phyloP scores from a whole-genome alignment of 352 stramenopile genomes.

The Phytophthora pinifolia region DNA sequence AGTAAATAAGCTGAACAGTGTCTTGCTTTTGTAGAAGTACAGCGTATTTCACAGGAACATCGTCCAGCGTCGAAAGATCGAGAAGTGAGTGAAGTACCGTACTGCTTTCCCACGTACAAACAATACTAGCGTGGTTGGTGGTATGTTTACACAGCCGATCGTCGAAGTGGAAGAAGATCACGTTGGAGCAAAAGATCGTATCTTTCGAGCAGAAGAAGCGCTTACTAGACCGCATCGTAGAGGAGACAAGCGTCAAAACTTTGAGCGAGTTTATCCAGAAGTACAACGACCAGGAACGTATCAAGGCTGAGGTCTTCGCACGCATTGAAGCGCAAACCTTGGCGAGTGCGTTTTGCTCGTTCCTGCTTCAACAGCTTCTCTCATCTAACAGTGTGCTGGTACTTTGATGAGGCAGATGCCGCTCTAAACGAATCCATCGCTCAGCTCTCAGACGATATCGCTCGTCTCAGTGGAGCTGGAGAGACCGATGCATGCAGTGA shows the following conservation, averaged over 20 bases:
- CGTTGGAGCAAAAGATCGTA: conserved; percentile 60
- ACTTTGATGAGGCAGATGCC: conserved; percentile 30
- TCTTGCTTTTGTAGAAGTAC: conserved; percentile 20
- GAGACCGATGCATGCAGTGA: conserved; percentile 32
- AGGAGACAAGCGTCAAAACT: conserved; percentile 50
- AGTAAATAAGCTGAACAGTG: not conserved
- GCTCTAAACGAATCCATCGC: conserved; percentile 45
- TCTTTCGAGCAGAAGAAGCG: conserved; percentile 74
- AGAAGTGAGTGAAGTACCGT: conserved; percentile 21
- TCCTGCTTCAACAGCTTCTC: not conserved
- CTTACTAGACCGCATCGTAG: conserved; percentile 57
- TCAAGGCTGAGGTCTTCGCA: conserved; percentile 50
- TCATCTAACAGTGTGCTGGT: not conserved
- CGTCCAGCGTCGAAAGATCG: conserved; percentile 39
- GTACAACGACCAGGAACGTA: conserved; percentile 62
- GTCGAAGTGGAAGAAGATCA: conserved; percentile 50
- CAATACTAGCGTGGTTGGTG: not conserved
- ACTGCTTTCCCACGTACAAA: not conserved
- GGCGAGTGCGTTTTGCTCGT: conserved; percentile 29
- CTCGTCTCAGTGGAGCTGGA: conserved; percentile 44
- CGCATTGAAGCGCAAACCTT: conserved; percentile 55
- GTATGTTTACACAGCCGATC: conserved; percentile 15
- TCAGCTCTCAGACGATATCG: conserved; percentile 60
- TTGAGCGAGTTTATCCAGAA: conserved; percentile 62
- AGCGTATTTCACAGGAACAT: conserved; percentile 44